Percentiles rank a stretch among this genome's conserved stretches.
These are phyloP conservation scores for Gardenia jasminoides DNA, from an alignment of 257 asterid genomes.

Conservation along the genomic window DNA sequence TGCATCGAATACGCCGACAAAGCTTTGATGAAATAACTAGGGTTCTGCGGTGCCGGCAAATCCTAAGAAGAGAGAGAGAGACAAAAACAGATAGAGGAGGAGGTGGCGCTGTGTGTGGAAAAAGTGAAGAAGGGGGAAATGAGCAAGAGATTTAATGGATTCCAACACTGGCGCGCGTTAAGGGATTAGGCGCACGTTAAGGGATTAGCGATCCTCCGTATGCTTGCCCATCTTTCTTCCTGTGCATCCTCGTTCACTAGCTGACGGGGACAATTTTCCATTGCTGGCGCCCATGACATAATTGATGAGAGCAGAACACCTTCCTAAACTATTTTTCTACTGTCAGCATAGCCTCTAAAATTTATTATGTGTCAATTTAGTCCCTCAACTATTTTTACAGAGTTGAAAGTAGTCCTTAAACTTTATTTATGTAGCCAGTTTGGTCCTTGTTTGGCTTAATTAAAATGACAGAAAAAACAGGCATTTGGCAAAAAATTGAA, in stretches of 20 bases:
- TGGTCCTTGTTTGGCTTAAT: no score
- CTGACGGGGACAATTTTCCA: no score
- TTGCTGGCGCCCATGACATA: no score
- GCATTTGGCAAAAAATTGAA: no score
- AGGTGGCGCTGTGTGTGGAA: not conserved
- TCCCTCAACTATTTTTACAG: no score
- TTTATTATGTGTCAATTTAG: no score
- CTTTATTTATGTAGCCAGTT: no score
- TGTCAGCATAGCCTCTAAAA: no score
- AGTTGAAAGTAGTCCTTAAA: no score
- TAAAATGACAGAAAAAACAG: no score
- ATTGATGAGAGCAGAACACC: no score
- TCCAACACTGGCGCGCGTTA: slow-evolving; percentile 32
- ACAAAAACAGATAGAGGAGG: slow-evolving; percentile 3
- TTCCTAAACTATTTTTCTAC: no score
- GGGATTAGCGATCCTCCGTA: slow-evolving; percentile 30
- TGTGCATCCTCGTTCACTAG: slow-evolving; percentile 19
- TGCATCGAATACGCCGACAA: slow-evolving; percentile 7
- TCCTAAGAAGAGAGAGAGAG: not conserved
- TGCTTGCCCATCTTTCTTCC: slow-evolving; percentile 26
- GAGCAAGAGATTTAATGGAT: slow-evolving; percentile 21
- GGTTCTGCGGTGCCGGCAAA: slow-evolving; percentile 37
- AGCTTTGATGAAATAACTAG: slow-evolving; percentile 20
- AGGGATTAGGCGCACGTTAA: slow-evolving; percentile 30
- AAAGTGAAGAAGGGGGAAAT: slow-evolving; percentile 27